A percentile compares a stretch with the other conserved stretches of the same genome.
Conservation (phyloP, 2,329 filamentous ascomycete species). For the Paramyrothecium roridum region DNA sequence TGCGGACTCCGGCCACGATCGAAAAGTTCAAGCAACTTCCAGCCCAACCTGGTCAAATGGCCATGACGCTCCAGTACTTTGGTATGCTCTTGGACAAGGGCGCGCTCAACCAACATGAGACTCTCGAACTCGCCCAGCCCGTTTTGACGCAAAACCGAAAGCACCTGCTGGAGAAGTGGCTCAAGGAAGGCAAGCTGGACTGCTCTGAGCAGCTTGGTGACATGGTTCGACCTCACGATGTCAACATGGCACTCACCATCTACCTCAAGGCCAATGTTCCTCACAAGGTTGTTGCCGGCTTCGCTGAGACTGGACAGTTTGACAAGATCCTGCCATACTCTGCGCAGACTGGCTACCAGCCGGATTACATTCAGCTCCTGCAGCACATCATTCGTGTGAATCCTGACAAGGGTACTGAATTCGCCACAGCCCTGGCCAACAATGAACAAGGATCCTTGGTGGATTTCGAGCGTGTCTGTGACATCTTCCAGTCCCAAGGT, state of each 20-base stretch:
- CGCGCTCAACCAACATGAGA: slow-evolving; percentile 86
- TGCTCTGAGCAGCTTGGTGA: slow-evolving; percentile 97
- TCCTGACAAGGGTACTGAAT: slow-evolving; percentile 91
- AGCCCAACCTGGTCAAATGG: slow-evolving; percentile 79
- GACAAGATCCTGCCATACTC: slow-evolving; percentile 95
- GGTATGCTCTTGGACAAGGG: slow-evolving; percentile 97
- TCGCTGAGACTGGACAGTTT: slow-evolving; percentile 94
- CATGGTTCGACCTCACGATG: slow-evolving; percentile 83
- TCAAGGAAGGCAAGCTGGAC: slow-evolving; percentile 92
- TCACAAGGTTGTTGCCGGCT: slow-evolving; percentile 90
- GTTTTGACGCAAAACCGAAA: slow-evolving; percentile 93
- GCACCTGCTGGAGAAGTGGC: slow-evolving; percentile 96
- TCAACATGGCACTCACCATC: slow-evolving; percentile 81
- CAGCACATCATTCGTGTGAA: slow-evolving; percentile 91
- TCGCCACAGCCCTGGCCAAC: slow-evolving; percentile 88
- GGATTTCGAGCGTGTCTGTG: slow-evolving; percentile 90
- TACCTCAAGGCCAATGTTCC: slow-evolving; percentile 89
- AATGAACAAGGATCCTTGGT: slow-evolving; percentile 83
- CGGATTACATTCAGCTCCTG: slow-evolving; percentile 90
- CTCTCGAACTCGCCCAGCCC: slow-evolving; percentile 86
- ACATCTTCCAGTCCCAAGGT: slow-evolving; percentile 96
- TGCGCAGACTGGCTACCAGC: slow-evolving; percentile 79
- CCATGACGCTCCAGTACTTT: slow-evolving; percentile 94
- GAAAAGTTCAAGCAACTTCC: slow-evolving; percentile 91
- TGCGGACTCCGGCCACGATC: slow-evolving; percentile 92